Base-by-base conservation (phyloP, 1,284 basidiomycete genomes). In the Mycena sp. region DNA sequence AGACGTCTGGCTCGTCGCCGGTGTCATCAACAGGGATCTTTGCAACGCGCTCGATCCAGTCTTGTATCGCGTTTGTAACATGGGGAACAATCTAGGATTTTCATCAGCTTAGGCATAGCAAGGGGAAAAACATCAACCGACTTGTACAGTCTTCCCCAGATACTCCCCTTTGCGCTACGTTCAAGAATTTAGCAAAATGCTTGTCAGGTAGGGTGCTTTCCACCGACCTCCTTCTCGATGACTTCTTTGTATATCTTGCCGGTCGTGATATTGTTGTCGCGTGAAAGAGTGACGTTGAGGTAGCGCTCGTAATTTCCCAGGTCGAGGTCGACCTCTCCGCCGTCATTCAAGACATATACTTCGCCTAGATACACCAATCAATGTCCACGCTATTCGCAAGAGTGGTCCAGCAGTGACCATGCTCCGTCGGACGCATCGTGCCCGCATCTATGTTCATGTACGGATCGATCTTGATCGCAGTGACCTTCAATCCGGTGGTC, bases 391-490 rank as follows among this genome's bases (percentile, higher is more conserved):
- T 38, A 14, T 5, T 21, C 29, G 12, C 2, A 28, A 4, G 37
- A 25, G 4, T 26, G 30, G 23, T 14, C 6, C 16, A 43, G 16
- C n/a, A 70, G 87, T 83, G 76, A 93, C 96, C 98, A 77, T 99
- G 97, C 79, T 99, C 97, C 35, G 96, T 98, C 14, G 97, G 98
- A 43, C 95, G 88, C 97, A 99, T 99, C 30, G 97, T 99, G 44
- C 98, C 98, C 37, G 97, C 98, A 86, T 99, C 97, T 73, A 99
- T 98, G 83, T 99, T 99, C 96, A 99, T 99, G 77, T 99, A 99
- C 23, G 97, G 97, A 78, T 99, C 97, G 72, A 99, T 99, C 83
- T 99, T 99, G 85, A 99, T 99, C 26, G 98, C 93, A 2, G 98
- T 99, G 73, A 99, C 97, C 79, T 96, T 97, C 68, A 98, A 85